These are phyloP conservation scores for Colletotrichum sp. DNA, from an alignment of 2,329 filamentous ascomycete species.

Conservation along the genomic window DNA sequence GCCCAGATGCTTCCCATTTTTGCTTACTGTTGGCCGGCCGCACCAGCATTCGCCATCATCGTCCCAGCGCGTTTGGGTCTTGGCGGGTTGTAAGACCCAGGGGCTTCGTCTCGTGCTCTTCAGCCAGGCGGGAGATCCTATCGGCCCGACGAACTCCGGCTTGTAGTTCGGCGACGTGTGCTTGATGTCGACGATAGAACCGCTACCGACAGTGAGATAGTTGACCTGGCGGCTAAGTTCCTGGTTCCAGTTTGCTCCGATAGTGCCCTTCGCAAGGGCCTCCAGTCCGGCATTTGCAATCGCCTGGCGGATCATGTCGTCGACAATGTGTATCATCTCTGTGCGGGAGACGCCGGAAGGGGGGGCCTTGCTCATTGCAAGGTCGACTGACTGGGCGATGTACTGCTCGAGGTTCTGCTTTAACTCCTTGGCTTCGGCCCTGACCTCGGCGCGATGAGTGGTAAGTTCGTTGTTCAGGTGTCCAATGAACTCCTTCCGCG, in stretches of 20 bases:
- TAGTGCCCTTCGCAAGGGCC: slow-evolving; percentile 50
- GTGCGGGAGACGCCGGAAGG: slow-evolving; percentile 39
- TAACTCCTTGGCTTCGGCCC: slow-evolving; percentile 43
- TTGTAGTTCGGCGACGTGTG: slow-evolving; percentile 66
- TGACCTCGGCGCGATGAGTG: slow-evolving; percentile 42
- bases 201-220: slow-evolving; percentile 71
- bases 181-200: slow-evolving; percentile 66
- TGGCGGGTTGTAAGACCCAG: slow-evolving; percentile 41
- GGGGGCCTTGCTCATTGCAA: slow-evolving; percentile 24
- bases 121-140: slow-evolving; percentile 17
- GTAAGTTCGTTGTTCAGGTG: slow-evolving; percentile 45
- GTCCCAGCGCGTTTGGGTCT: slow-evolving; percentile 72
- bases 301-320: slow-evolving; percentile 46
- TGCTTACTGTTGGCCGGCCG: slow-evolving; percentile 51
- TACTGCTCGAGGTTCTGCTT: slow-evolving; percentile 38
- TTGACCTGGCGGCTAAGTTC: slow-evolving; percentile 68
- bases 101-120: neutral
- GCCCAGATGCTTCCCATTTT: slow-evolving; percentile 51
- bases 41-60: slow-evolving; percentile 92
- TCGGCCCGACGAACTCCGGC: slow-evolving; percentile 29
- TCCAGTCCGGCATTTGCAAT: slow-evolving; percentile 52
- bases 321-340: slow-evolving; percentile 47
- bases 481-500: slow-evolving; percentile 53
- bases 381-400: slow-evolving; percentile 33
- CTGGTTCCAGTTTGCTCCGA: slow-evolving; percentile 47